phyloP scores from a whole-genome alignment of 352 stramenopile genomes.

The Blastocystis sp. region DNA sequence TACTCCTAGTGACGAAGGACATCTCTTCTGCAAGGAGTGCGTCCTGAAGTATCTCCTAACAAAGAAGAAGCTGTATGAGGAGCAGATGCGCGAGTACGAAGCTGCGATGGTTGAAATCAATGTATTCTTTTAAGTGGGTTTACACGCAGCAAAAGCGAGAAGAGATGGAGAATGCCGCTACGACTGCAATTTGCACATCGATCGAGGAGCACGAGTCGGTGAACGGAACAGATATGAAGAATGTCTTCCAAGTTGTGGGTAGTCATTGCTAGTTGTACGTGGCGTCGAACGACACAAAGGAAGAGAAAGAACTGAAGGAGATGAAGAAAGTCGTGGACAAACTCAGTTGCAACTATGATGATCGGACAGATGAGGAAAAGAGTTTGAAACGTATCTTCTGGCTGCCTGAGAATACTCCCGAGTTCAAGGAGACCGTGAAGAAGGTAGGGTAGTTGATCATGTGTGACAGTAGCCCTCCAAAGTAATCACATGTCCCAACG shows the following conservation, averaged over 20 bases:
- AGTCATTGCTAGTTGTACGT: not conserved
- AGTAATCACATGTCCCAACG: not conserved
- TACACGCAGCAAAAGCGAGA: not conserved
- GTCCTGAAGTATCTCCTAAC: constrained; percentile 38
- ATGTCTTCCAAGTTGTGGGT: not conserved
- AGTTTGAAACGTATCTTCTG: constrained; percentile 48
- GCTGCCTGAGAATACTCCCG: constrained; percentile 40
- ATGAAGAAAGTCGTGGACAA: constrained; percentile 45
- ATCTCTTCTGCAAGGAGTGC: constrained; percentile 52
- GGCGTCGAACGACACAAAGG: constrained; percentile 17
- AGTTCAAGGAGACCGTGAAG: constrained; percentile 8
- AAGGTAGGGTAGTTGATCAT: not conserved
- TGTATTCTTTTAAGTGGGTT: not conserved
- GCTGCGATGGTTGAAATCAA: not conserved
- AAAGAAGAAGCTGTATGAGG: constrained; percentile 55
- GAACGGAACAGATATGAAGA: not conserved
- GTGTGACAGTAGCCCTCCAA: not conserved
- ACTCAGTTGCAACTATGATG: constrained; percentile 37
- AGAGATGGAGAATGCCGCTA: not conserved
- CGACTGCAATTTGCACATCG: not conserved
- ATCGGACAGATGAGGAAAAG: constrained; percentile 50
- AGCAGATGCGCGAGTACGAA: constrained; percentile 11
- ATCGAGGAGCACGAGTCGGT: constrained; percentile 30
- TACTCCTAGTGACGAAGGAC: constrained; percentile 29
- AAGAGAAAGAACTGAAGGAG: constrained; percentile 36